Evolutionary conservation across 305 asterid genomes (phyloP), one percentile per base, ranked within the genome.

Genomic region (Fraxinus sp.): DNA sequence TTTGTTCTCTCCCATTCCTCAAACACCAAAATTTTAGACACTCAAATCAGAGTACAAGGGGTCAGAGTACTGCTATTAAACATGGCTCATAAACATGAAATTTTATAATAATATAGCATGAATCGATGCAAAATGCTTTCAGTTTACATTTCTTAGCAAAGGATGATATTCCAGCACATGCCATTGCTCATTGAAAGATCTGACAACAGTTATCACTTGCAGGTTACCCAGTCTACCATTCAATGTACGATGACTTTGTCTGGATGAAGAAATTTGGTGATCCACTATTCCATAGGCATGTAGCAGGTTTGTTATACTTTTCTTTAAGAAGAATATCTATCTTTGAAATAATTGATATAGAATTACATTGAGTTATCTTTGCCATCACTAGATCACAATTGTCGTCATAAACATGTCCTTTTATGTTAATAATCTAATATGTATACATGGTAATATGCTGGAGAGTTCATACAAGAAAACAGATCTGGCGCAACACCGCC

Each of bases 251-350:
- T 86, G 98, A 95, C 79, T 94, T 91, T 20, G 76, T 81, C 76
- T 95, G 98, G 98, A 93, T 93, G 98, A 91, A 84, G 86, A 93
- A 90, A 87, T 95, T 91, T 84, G 98, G 98, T 18, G 98, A 95
- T 79, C 98, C 98, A 3, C 82, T 83, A 92, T 93, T 93, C 85
- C 94, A 81, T 78, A 94, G 97, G 88, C 95, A 93, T 81, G 91
- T 86, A 49, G 97, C 98, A 95, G 93, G 97, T 93, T 59, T 77
- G 88, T 85, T 82, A 3, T 52, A 13, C 76, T 81, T 79, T 70
- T 70, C 82, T 37, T 72, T 24, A 16, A 57, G 49, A 74, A 20
- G 80, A 70, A 4, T 10, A 74, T 78, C 46, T 28, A 55, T 26
- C 5, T 68, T 26, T 9, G 18, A 66, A 66, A 66, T 66, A 26